Evolutionary conservation across 331 rosid species (phyloP).

Genomic region (Ulmus americana): DNA sequence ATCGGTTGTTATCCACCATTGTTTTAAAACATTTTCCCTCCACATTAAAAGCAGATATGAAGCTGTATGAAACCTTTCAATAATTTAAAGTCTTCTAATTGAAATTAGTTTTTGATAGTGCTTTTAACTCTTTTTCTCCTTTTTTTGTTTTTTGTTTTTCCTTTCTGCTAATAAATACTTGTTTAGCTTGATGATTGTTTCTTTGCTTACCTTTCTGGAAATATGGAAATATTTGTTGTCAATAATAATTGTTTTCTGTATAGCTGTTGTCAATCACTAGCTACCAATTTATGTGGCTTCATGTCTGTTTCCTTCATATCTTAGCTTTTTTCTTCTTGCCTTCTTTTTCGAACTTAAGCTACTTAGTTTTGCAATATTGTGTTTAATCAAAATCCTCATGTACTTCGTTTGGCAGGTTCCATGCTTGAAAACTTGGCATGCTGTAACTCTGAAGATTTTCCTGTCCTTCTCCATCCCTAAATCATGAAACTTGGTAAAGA

Average conservation of each 20-base stretch:
- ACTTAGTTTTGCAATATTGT: not conserved
- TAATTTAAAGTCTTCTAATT: not conserved
- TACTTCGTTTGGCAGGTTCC: constrained; percentile 33
- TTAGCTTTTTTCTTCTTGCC: not conserved
- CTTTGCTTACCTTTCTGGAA: not conserved
- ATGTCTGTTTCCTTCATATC: not conserved
- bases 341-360: not conserved
- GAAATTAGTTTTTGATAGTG: not conserved
- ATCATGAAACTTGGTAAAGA: constrained; percentile 69
- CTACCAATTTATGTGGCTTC: constrained; percentile 2
- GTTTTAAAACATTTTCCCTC: constrained; percentile 9
- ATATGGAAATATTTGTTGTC: not conserved
- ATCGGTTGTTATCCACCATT: constrained; percentile 21
- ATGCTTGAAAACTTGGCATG: constrained; percentile 11
- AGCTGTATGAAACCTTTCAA: not conserved
- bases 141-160: no score
- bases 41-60: not conserved
- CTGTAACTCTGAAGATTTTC: constrained; percentile 20
- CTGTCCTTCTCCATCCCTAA: constrained; percentile 18
- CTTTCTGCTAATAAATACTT: no score
- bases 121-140: not conserved
- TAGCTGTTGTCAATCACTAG: not conserved
- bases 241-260: constrained; percentile 9
- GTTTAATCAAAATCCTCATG: constrained; percentile 20
- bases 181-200: not conserved